Evolutionary conservation across 2,329 filamentous ascomycete species (phyloP), one percentile per base, ranked within the genome.

Genomic region (Cercospora nicotianae): DNA sequence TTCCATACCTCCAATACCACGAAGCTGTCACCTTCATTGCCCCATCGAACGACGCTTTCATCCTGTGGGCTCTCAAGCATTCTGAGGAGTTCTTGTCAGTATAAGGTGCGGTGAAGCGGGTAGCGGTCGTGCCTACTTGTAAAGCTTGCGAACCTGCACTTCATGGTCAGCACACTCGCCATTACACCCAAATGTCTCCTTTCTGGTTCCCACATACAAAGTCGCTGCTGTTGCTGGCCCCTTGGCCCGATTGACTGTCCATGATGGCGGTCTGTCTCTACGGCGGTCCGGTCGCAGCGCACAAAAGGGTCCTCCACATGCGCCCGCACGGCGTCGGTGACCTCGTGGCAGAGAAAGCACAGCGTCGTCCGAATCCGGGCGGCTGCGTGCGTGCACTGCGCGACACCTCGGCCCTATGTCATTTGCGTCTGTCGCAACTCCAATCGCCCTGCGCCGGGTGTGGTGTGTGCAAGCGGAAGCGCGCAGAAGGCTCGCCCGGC

Each of bases 21-120:
- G 78, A 99, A 99, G 74, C 93, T 97, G 77, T 97, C 92, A 64
- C 93, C 94, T 72, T 94, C 90, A 73, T 96, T 93, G 68, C 94
- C 94, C 95, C 95, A 99, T 81, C 94, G 87, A 60, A 98, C 95
- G 69, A 98, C 94, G 69, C 91, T 90, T 75, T 94, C 89, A 80
- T 99, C 96, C 63, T 92, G 90, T 39, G 94, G 94, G 77, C 96
- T 96, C 81, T 98, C 94, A 76, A 99, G 85, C 95, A 99, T 99
- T 79, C 93, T 96, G 78, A 28, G 12, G 16, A 9, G 62, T 18
- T 45, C n/a, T 39, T 23, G 60, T 64, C 28, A 64, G 62, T 58
- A 26, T 36, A 42, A n/a, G 60, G 13, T 36, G 51, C 33, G 12
- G 33, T 36, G 8, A 26, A 3, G 33, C 33, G 48, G 16, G 31